These are phyloP conservation scores for Moringa oleifera DNA, from an alignment of 345 rosid genomes.

Conservation along the genomic window DNA sequence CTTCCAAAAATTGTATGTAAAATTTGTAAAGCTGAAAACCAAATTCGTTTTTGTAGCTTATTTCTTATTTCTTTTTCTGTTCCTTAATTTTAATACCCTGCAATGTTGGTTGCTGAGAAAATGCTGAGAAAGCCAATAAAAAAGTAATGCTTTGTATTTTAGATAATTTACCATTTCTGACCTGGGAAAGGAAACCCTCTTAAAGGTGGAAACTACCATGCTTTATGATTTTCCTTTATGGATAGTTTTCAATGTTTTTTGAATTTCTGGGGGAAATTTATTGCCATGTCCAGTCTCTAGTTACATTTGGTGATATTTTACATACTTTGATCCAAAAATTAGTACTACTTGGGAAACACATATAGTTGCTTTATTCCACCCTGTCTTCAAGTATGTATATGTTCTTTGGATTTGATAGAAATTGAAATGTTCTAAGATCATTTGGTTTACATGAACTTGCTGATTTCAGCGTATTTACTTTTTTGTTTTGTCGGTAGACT, in stretches of 20 bases:
- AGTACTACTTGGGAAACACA: no score
- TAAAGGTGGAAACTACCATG: neutral
- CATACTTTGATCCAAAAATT: no score
- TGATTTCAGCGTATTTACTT: conserved; percentile 2
- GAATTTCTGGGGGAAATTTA: neutral
- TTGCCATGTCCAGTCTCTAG: conserved; percentile 2
- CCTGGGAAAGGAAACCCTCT: no score
- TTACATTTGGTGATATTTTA: neutral
- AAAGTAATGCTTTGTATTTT: no score
- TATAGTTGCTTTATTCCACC: no score
- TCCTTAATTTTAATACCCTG: no score
- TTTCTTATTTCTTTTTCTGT: no score
- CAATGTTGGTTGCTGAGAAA: no score
- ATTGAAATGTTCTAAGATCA: neutral
- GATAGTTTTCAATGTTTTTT: neutral
- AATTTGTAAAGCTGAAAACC: neutral
- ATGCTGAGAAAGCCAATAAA: no score
- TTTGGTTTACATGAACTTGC: conserved; percentile 1
- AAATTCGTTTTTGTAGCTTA: no score
- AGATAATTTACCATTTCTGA: no score
- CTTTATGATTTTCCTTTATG: neutral
- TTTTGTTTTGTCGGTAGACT: conserved; percentile 2
- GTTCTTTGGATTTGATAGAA: neutral
- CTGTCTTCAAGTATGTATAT: no score
- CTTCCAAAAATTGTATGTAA: neutral